Base-by-base conservation (phyloP, 805 yeast genomes). In the Zygotorulaspora chibaensis region DNA sequence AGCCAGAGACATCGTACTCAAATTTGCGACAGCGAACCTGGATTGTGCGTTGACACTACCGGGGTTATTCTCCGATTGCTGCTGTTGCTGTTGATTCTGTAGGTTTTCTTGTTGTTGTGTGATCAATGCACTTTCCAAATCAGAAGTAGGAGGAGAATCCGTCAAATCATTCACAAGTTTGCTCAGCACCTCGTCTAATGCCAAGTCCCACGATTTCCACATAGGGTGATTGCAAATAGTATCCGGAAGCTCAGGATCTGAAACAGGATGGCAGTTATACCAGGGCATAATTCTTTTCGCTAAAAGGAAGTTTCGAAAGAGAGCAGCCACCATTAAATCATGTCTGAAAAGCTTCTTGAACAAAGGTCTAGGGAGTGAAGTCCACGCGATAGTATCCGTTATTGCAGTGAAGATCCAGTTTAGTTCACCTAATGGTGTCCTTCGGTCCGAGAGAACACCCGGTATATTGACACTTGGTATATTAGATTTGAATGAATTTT, bases 141-240 rank as follows among this genome's bases (percentile, higher is more conserved):
- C 59, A 2, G 67, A 42, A n/a, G 57, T 52, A 2, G 64, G 60
- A 5, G 67, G 66, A 18, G 64, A 57, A 46, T 65, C 68, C 38
- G 65, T 66, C 33, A 70, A 37, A 37, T 63, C 68, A 41, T 76
- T 76, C 42, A 84, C 73, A 35, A 84, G 65, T 57, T 84, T 89
- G 2, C 87, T 79, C 37, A 93, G 70, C 3, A 95, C 95, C 61
- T 93, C 97, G 62, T 93, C 98, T 34, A 93, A 83, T 0, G 99
- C 97, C 51, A 93, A 72, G 61, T 93, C 98, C 98, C 99, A 93
- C 0, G 96, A 83, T 48, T 88, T 93, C 99, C 99, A 93, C 87
- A 93, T 83, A 4, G 95, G 81, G 61, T 93, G 97, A 50, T 79
- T 77, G 38, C 86, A 80, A 5, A 83, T 78, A 11, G 80, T 71